A percentile compares a stretch with the other conserved stretches of the same genome.
Conservation (phyloP, 148 eudicot genomes). For the Rheum nobile region DNA sequence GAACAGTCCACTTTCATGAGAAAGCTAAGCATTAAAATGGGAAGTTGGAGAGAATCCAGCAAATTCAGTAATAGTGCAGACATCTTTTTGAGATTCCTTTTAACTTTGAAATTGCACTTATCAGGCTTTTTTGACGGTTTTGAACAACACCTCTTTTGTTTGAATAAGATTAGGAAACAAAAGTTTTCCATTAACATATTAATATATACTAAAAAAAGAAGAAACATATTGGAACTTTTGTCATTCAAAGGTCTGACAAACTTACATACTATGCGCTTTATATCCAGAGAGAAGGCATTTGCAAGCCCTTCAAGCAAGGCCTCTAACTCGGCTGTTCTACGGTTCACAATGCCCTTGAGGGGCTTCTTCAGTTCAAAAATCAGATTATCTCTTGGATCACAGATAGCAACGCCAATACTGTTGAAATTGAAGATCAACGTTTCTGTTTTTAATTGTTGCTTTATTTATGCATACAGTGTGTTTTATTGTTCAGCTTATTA, state of each 20-base stretch:
- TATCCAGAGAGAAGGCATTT: slow-evolving; percentile 39
- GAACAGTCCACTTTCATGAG: background rate
- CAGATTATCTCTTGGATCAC: slow-evolving; percentile 43
- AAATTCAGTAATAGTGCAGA: background rate
- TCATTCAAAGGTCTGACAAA: background rate
- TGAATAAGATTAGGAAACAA: background rate
- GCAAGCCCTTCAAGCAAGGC: slow-evolving; percentile 59
- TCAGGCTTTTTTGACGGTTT: background rate
- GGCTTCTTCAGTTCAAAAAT: slow-evolving; percentile 50
- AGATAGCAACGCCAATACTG: slow-evolving; percentile 58
- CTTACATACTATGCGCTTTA: slow-evolving; percentile 46
- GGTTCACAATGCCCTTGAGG: slow-evolving; percentile 17
- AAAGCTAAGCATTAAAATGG: background rate
- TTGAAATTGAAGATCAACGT: too few species aligned
- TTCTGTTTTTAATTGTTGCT: too few species aligned
- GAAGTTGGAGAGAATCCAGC: background rate
- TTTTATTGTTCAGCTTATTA: too few species aligned
- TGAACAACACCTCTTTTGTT: background rate
- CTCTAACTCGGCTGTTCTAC: slow-evolving; percentile 21
- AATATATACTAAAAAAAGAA: background rate
- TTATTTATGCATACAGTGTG: too few species aligned
- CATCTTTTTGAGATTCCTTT: background rate
- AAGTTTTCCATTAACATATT: background rate
- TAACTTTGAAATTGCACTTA: background rate
- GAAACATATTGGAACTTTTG: slow-evolving; percentile 1